phyloP scores from a whole-genome alignment of 257 asterid species.

The Fraxinus excelsior region DNA sequence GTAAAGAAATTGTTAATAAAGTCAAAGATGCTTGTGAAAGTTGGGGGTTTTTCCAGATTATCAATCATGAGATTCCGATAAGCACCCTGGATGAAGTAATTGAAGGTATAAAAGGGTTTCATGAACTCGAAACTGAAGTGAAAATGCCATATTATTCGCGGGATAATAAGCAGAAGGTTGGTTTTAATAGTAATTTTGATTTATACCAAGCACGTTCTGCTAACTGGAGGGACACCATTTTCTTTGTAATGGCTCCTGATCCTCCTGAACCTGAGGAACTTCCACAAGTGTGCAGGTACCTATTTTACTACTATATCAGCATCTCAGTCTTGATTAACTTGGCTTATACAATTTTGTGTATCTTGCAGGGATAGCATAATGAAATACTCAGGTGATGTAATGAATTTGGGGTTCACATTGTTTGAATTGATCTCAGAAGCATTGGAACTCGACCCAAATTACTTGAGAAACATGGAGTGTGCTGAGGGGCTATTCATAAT shows the following conservation, averaged over 20 bases:
- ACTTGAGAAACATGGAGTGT: slow-evolving; percentile 8
- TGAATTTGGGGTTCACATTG: neutral
- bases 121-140: neutral
- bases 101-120: neutral
- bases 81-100: neutral
- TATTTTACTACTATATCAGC: too few relatives aligned
- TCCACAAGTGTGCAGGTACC: neutral
- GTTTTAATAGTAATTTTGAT: neutral
- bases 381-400: slow-evolving; percentile 6
- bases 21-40: neutral
- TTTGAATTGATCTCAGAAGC: slow-evolving; percentile 21
- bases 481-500: slow-evolving; percentile 18
- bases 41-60: neutral
- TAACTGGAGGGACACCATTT: neutral
- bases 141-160: neutral
- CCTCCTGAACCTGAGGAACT: neutral
- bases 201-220: neutral
- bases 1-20: neutral
- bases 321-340: too few relatives aligned
- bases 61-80: neutral
- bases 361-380: slow-evolving; percentile 17
- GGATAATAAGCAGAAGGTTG: neutral
- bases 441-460: slow-evolving; percentile 3
- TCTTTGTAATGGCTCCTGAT: neutral
- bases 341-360: neutral